A percentile compares a stretch with the other conserved stretches of the same genome.
phyloP scores from a whole-genome alignment of 257 asterid species.

The Forsythia suspensa region DNA sequence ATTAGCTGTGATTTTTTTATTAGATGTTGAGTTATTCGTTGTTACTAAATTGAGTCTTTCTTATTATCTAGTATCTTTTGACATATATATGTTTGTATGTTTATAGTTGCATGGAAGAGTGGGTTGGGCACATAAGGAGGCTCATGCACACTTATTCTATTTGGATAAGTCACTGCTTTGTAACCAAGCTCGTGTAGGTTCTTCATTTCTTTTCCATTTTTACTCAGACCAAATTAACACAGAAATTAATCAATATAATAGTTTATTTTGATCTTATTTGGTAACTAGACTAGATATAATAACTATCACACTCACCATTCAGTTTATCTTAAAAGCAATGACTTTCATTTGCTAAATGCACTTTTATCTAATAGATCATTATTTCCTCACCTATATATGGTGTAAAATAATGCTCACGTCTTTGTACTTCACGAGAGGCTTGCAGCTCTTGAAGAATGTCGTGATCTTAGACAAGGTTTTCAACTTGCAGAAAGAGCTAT shows the following conservation, averaged over 20 bases:
- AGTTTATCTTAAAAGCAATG: not conserved
- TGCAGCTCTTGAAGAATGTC: slow-evolving; percentile 89
- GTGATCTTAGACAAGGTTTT: slow-evolving; percentile 94
- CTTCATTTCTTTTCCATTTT: slow-evolving; percentile 22
- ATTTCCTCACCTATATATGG: slow-evolving; percentile 6
- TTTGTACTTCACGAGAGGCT: slow-evolving; percentile 75
- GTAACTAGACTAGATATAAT: not conserved
- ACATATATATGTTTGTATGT: slow-evolving; percentile 20
- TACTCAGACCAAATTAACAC: slow-evolving; percentile 9
- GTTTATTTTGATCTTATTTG: not conserved
- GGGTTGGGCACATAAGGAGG: slow-evolving; percentile 98
- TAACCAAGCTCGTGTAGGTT: slow-evolving; percentile 83
- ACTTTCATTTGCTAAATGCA: slow-evolving; percentile 5
- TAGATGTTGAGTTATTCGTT: no score
- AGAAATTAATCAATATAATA: not conserved
- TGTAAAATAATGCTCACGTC: slow-evolving; percentile 23
- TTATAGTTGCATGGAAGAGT: slow-evolving; percentile 93
- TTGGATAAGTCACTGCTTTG: slow-evolving; percentile 87
- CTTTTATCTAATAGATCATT: slow-evolving; percentile 7
- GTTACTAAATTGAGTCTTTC: no score
- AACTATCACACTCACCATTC: not conserved
- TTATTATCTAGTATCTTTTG: slow-evolving; percentile 13
- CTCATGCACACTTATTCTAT: slow-evolving; percentile 86
- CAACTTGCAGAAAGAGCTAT: slow-evolving; percentile 97
- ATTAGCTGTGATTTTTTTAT: no score